Evolutionary conservation across 2,329 filamentous ascomycete genomes (phyloP).

Genomic region (Pseudonectria buxi): DNA sequence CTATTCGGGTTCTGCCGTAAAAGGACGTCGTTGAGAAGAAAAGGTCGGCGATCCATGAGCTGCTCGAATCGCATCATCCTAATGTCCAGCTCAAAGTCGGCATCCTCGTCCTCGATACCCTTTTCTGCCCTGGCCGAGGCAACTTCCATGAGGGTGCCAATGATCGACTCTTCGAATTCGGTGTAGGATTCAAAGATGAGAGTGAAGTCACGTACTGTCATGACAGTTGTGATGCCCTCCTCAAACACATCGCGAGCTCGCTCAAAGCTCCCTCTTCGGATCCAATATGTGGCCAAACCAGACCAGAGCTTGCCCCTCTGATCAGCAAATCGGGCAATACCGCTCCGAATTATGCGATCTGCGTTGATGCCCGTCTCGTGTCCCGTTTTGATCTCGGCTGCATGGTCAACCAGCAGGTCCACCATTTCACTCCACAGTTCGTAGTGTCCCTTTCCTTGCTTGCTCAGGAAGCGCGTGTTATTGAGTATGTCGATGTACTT

Average conservation of each 20-base stretch:
- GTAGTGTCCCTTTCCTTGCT: conserved; percentile 89
- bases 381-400: conserved; percentile 74
- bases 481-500: conserved; percentile 90
- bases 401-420: conserved; percentile 85
- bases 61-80: conserved; percentile 98
- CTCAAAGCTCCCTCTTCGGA: conserved; percentile 86
- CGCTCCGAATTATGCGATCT: conserved; percentile 86
- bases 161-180: conserved; percentile 95
- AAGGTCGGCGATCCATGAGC: conserved; percentile 92
- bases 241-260: conserved; percentile 89
- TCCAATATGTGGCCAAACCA: conserved; percentile 93
- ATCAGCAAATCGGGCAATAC: conserved; percentile 83
- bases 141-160: conserved; percentile 83
- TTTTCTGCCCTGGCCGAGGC: conserved; percentile 75
- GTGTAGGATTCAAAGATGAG: conserved; percentile 94
- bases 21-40: conserved; percentile 92
- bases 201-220: conserved; percentile 97
- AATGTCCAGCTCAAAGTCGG: conserved; percentile 91
- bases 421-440: conserved; percentile 98
- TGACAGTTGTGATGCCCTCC: conserved; percentile 93
- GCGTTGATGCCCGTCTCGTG: conserved; percentile 81
- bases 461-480: conserved; percentile 84
- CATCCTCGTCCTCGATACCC: conserved; percentile 68
- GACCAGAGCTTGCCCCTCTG: conserved; percentile 94
- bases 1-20: conserved; percentile 94